These are phyloP conservation scores for Cercospora sp. DNA, from an alignment of 2,329 filamentous ascomycete genomes.

Conservation along the genomic window DNA sequence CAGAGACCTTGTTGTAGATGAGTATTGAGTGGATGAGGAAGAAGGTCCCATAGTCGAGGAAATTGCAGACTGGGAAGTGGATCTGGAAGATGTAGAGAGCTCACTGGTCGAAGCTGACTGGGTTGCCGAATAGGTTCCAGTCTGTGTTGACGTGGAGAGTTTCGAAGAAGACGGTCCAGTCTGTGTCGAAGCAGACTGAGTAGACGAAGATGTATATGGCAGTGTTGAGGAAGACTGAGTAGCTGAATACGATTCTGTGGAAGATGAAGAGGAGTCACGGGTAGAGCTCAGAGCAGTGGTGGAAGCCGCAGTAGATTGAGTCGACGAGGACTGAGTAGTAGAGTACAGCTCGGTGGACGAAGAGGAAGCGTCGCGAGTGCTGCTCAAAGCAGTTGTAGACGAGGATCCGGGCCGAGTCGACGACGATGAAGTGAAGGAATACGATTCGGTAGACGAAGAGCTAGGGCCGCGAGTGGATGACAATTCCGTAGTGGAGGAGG, in stretches of 20 bases:
- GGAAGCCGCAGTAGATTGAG: neutral
- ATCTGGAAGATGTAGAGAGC: neutral
- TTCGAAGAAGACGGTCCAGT: neutral
- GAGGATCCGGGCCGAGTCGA: neutral
- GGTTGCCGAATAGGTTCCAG: neutral
- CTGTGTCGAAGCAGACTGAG: neutral
- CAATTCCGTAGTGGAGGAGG: neutral
- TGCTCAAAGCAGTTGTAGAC: neutral
- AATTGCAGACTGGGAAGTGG: neutral
- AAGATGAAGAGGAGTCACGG: neutral
- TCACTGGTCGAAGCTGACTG: neutral
- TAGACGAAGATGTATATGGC: neutral
- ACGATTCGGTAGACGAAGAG: neutral
- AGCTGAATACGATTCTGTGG: neutral
- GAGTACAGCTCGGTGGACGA: neutral
- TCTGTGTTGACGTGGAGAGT: neutral
- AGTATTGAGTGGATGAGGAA: neutral
- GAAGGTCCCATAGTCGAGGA: neutral
- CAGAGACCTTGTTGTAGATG: neutral
- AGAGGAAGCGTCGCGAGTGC: neutral
- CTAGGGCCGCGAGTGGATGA: neutral
- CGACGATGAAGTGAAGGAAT: neutral
- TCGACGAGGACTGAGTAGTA: neutral
- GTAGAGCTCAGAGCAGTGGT: neutral
- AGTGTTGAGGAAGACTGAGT: neutral